A percentile compares a stretch with the other conserved stretches of the same genome.
Conservation (phyloP, 1,284 basidiomycete genomes). For the Naganishia albida region DNA sequence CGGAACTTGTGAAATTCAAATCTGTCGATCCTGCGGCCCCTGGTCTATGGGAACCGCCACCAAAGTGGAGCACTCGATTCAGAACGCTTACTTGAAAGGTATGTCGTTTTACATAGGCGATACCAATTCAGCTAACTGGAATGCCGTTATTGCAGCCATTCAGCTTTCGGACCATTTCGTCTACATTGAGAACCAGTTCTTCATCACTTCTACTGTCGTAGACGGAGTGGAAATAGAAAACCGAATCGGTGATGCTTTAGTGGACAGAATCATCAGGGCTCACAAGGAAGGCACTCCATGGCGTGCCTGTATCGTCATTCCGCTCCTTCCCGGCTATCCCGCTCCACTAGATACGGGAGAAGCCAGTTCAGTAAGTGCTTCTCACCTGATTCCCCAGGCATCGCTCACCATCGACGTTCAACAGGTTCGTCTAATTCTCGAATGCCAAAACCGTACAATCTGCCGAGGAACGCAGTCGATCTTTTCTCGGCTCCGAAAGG, state of each 20-base stretch:
- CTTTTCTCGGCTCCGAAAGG: slow-evolving; percentile 79
- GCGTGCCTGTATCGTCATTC: slow-evolving; percentile 92
- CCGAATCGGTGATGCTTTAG: slow-evolving; percentile 89
- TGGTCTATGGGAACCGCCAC: slow-evolving; percentile 93
- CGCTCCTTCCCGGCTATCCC: slow-evolving; percentile 89
- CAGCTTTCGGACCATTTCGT: slow-evolving; percentile 76
- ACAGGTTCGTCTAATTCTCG: slow-evolving; percentile 81
- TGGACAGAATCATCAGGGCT: slow-evolving; percentile 86
- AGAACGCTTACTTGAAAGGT: slow-evolving; percentile 92
- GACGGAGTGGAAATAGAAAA: slow-evolving; percentile 89
- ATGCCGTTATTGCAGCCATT: slow-evolving; percentile 64
- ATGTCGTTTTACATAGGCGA: slow-evolving; percentile 35
- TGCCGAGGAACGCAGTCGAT: slow-evolving; percentile 89
- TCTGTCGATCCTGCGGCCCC: slow-evolving; percentile 90
- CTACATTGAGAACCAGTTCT: slow-evolving; percentile 90
- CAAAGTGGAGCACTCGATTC: slow-evolving; percentile 87
- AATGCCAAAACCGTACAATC: slow-evolving; percentile 90
- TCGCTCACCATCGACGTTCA: not conserved
- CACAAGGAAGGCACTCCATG: slow-evolving; percentile 78
- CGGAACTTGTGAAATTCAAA: slow-evolving; percentile 95
- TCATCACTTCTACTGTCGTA: slow-evolving; percentile 89
- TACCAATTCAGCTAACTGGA: not conserved
- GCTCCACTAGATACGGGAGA: slow-evolving; percentile 90
- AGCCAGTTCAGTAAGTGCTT: slow-evolving; percentile 73
- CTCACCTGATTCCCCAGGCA: slow-evolving; percentile 24